Conservation (phyloP, 208 protist genomes). For the Leishmania tropica region DNA sequence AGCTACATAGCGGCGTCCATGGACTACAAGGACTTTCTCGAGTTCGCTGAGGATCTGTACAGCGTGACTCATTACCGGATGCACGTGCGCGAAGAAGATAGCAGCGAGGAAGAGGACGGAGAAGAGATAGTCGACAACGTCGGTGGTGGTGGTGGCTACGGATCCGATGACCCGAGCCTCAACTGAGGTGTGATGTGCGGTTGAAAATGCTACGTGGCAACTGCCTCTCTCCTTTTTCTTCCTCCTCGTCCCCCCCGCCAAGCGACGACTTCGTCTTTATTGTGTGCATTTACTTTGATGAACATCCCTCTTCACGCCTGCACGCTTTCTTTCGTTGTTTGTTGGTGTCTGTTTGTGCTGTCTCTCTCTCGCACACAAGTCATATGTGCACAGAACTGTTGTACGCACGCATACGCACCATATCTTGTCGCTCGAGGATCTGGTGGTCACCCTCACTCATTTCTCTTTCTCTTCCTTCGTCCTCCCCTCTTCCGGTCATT, state of each 20-base stretch:
- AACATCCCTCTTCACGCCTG: neutral
- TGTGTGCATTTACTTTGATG: neutral
- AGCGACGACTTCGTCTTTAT: neutral
- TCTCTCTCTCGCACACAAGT: neutral
- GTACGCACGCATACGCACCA: neutral
- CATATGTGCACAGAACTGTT: neutral
- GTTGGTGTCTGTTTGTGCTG: neutral
- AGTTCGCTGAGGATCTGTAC: conserved; percentile 66
- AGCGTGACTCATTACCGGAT: conserved; percentile 43
- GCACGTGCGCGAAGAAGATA: conserved; percentile 10
- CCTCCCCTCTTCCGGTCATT: neutral
- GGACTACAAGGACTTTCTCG: conserved; percentile 71
- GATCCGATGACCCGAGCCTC: neutral
- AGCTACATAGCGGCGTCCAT: conserved; percentile 75
- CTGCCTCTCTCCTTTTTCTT: neutral
- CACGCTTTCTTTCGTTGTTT: neutral
- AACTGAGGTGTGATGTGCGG: neutral
- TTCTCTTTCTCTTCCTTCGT: conserved; percentile 5
- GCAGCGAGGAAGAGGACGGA: conserved; percentile 2
- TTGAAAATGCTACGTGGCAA: neutral
- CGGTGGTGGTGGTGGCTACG: neutral
- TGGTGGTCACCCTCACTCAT: neutral
- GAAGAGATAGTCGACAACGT: neutral
- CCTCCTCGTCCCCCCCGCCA: too few relatives aligned
- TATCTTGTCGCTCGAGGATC: neutral